A percentile compares a stretch with the other conserved stretches of the same genome.
These are phyloP conservation scores for Erodium trifolium DNA, from an alignment of 441 rosid species.

Conservation along the genomic window DNA sequence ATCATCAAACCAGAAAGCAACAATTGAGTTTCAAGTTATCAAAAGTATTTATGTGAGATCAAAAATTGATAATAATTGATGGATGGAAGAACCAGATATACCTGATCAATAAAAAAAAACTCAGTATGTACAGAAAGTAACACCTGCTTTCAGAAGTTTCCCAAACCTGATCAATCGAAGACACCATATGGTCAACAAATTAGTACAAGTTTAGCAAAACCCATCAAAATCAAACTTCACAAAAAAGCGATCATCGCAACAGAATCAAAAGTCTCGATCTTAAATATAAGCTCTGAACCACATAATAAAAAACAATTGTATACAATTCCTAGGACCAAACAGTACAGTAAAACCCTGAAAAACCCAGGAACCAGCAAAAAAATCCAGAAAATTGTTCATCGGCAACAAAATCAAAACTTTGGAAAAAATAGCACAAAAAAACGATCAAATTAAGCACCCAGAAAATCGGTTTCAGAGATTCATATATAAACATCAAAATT, in stretches of 20 bases:
- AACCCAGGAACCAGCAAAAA: neutral
- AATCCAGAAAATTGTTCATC: neutral
- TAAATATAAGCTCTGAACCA: neutral
- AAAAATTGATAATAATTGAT: neutral
- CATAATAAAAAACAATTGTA: neutral
- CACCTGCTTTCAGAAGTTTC: neutral
- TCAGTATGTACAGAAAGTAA: neutral
- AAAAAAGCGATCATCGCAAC: neutral
- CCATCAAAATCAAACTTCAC: neutral
- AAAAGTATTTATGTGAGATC: neutral
- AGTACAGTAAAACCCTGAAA: neutral
- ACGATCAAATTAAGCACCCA: neutral
- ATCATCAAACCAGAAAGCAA: neutral
- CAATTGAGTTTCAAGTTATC: neutral
- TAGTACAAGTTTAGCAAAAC: neutral
- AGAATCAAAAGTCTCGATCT: neutral
- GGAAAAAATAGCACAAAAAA: neutral
- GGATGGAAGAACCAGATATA: neutral
- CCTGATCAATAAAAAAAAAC: neutral
- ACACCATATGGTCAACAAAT: neutral
- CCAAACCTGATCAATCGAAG: neutral
- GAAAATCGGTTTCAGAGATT: neutral
- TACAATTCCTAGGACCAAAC: neutral
- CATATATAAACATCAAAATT: neutral
- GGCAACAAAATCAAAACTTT: neutral